These are phyloP conservation scores for Malus asiatica DNA, from an alignment of 306 rosid genomes.

Conservation along the genomic window DNA sequence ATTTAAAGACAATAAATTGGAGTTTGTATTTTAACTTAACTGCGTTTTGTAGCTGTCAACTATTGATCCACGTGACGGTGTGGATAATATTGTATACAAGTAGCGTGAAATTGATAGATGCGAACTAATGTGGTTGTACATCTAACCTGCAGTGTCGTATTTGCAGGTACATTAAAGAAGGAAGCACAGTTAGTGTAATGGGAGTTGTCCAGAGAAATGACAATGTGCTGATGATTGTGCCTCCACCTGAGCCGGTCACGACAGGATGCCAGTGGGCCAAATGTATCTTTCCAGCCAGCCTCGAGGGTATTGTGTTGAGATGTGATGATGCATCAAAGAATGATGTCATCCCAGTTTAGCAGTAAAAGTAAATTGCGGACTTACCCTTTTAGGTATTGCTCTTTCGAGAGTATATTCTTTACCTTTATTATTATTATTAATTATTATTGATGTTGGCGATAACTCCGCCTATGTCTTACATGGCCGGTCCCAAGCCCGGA, in stretches of 20 bases:
- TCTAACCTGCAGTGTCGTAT: conserved; percentile 4
- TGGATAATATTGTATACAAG: neutral
- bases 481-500: no score
- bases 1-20: neutral
- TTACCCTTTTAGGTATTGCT: conserved; percentile 28
- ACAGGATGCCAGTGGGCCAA: conserved; percentile 91
- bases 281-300: conserved; percentile 87
- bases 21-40: neutral
- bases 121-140: neutral
- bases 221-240: conserved; percentile 93
- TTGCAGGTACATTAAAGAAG: conserved; percentile 93
- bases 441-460: conserved; percentile 14
- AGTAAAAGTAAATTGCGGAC: neutral
- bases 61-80: neutral
- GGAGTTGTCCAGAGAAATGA: conserved; percentile 95
- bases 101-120: neutral
- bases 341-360: conserved; percentile 92
- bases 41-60: neutral
- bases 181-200: conserved; percentile 98
- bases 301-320: conserved; percentile 92
- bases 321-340: conserved; percentile 79
- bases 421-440: neutral
- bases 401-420: conserved; percentile 26
- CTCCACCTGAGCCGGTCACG: conserved; percentile 79
- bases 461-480: no score